phyloP scores from a whole-genome alignment of 2,329 filamentous ascomycete genomes.

The Zasmidium citrigriseum region DNA sequence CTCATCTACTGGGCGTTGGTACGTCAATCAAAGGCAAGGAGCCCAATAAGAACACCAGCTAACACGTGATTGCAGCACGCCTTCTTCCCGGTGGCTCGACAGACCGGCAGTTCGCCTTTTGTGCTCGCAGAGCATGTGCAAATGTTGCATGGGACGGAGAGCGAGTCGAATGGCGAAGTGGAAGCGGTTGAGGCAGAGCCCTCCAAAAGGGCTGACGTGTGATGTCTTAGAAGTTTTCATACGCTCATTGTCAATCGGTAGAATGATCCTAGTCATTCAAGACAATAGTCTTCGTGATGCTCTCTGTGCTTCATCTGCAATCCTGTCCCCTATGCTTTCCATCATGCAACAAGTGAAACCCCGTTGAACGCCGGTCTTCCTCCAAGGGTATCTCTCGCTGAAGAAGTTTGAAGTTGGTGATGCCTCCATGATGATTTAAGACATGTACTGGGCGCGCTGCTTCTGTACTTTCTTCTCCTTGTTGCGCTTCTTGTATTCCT shows the following conservation, averaged over 20 bases:
- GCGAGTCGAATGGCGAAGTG: background rate
- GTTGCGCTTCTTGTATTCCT: slow-evolving; percentile 88
- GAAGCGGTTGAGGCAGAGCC: too few relatives aligned
- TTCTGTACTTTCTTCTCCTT: slow-evolving; percentile 92
- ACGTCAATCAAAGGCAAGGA: too few relatives aligned
- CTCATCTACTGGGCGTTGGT: slow-evolving; percentile 3
- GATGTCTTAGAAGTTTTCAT: too few relatives aligned
- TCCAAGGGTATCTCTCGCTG: too few relatives aligned
- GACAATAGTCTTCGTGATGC: too few relatives aligned
- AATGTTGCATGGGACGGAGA: background rate
- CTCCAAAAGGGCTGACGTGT: too few relatives aligned
- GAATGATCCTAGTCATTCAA: too few relatives aligned
- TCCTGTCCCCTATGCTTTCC: too few relatives aligned
- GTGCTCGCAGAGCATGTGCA: slow-evolving; percentile 15
- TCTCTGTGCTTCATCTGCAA: too few relatives aligned
- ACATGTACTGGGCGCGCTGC: slow-evolving; percentile 29
- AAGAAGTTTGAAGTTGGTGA: background rate
- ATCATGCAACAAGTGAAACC: too few relatives aligned
- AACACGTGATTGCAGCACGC: background rate
- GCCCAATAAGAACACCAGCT: background rate
- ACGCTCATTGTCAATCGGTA: too few relatives aligned
- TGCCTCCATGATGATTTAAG: background rate
- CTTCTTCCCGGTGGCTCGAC: slow-evolving; percentile 11
- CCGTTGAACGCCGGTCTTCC: too few relatives aligned
- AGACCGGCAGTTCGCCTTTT: slow-evolving; percentile 16